Evolutionary conservation across 495 filamentous ascomycete genomes (phyloP).

Genomic region (Diplogelasinospora grovesii): DNA sequence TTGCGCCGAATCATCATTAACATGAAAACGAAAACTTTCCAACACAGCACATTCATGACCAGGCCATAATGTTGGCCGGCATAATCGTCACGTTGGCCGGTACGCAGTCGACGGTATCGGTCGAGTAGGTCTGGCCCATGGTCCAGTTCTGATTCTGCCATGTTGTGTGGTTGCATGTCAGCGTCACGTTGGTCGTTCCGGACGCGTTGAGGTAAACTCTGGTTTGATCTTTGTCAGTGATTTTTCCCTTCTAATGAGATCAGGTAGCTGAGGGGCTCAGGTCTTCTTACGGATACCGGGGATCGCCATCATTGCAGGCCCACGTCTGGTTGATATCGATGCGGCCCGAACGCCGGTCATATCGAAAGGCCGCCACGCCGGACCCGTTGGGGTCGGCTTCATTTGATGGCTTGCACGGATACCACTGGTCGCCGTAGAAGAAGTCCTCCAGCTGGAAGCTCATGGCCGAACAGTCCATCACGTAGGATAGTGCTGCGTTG

Average conservation of each 20-base stretch:
- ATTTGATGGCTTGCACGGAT: conserved; percentile 19
- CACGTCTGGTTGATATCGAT: conserved; percentile 34
- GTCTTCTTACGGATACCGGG: conserved; percentile 23
- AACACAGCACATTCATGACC: too few species aligned
- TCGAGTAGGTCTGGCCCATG: conserved; percentile 30
- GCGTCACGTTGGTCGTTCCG: conserved; percentile 14
- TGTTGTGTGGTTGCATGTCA: conserved; percentile 25
- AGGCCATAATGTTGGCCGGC: neutral
- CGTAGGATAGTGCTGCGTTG: conserved; percentile 11
- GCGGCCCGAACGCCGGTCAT: conserved; percentile 21
- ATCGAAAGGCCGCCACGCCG: conserved; percentile 25
- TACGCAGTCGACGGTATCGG: conserved; percentile 22
- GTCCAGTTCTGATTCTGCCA: conserved; percentile 34
- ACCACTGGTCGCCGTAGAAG: conserved; percentile 33
- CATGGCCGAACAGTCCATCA: conserved; percentile 23
- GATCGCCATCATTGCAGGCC: conserved; percentile 27
- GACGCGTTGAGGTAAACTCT: conserved; percentile 4
- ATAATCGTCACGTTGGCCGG: conserved; percentile 7
- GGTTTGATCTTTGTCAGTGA: neutral
- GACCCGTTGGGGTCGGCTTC: neutral
- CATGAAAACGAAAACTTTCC: too few species aligned
- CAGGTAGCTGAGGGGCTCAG: neutral
- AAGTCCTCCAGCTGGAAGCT: conserved; percentile 32
- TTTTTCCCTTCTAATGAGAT: neutral
- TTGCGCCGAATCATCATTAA: too few species aligned